Evolutionary conservation across 139 green algal species (phyloP).

Genomic region (Chlorella ohadii): DNA sequence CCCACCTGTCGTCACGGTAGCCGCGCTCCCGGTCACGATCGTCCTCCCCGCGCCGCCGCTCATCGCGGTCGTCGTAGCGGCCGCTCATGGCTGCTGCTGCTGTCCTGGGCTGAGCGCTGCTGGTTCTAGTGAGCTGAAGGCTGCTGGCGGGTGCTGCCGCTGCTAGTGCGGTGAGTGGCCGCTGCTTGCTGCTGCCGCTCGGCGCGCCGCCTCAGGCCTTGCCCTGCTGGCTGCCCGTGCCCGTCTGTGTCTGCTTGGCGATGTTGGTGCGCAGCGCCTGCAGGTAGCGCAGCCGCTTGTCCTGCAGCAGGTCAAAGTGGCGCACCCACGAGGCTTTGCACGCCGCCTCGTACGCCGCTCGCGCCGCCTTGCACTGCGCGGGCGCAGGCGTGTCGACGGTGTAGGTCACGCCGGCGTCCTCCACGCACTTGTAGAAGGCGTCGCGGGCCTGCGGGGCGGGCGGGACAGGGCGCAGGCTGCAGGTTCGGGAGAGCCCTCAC

Average conservation of each 20-base stretch:
- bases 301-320: slow-evolving; percentile 79
- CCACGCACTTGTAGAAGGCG: slow-evolving; percentile 69
- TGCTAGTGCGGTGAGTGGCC: neutral
- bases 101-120: neutral
- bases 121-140: neutral
- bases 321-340: slow-evolving; percentile 80
- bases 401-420: slow-evolving; percentile 50
- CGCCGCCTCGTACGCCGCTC: slow-evolving; percentile 59
- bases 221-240: slow-evolving; percentile 49
- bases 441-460: slow-evolving; percentile 61
- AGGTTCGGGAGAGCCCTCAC: neutral
- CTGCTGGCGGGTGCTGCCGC: neutral
- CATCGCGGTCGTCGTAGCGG: slow-evolving; percentile 16
- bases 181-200: neutral
- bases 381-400: slow-evolving; percentile 43
- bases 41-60: slow-evolving; percentile 1
- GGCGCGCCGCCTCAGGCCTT: neutral
- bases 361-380: slow-evolving; percentile 54
- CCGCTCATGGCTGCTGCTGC: neutral
- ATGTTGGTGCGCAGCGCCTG: slow-evolving; percentile 63
- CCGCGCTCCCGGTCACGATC: slow-evolving; percentile 31
- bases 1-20: neutral
- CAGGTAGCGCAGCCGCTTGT: slow-evolving; percentile 53
- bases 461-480: neutral
- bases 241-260: slow-evolving; percentile 32